Evolutionary conservation across 2,329 filamentous ascomycete genomes (phyloP).

Genomic region (Cyphellophora attinorum): DNA sequence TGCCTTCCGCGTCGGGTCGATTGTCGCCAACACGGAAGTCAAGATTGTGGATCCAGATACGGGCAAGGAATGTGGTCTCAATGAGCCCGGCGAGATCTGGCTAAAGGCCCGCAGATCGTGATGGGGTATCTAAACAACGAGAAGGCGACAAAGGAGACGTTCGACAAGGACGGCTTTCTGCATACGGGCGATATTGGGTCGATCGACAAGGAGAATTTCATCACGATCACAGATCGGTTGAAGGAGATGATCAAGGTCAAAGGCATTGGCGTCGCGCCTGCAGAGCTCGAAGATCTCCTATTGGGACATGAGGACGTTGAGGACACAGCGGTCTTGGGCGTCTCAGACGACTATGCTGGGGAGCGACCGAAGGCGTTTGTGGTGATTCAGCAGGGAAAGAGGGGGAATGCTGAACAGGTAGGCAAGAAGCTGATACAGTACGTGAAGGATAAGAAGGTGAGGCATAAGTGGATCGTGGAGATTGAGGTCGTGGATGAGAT

Average conservation of each 20-base stretch:
- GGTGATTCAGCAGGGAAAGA: conserved; percentile 21
- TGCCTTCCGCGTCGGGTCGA: conserved; percentile 33
- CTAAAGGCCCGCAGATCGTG: conserved; percentile 73
- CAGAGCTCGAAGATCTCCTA: conserved; percentile 37
- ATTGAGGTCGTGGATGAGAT: conserved; percentile 40
- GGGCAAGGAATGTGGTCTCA: conserved; percentile 42
- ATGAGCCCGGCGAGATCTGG: conserved; percentile 52
- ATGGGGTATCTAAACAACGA: conserved; percentile 68
- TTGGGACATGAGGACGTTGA: conserved; percentile 33
- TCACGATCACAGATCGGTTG: conserved; percentile 66
- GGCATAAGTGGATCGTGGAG: conserved; percentile 27
- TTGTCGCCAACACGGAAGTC: conserved; percentile 49
- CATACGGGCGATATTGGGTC: conserved; percentile 59
- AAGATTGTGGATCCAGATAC: conserved; percentile 45
- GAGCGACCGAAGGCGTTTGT: conserved; percentile 33
- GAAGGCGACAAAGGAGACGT: conserved; percentile 58
- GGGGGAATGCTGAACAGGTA: conserved; percentile 5
- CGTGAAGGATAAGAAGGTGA: conserved; percentile 30
- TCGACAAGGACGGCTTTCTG: conserved; percentile 50
- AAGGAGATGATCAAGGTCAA: conserved; percentile 51
- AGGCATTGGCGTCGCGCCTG: conserved; percentile 32
- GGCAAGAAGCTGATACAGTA: conserved; percentile 16
- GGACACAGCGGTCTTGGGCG: conserved; percentile 38
- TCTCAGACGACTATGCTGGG: conserved; percentile 26
- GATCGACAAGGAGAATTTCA: conserved; percentile 46